A percentile compares a stretch with the other conserved stretches of the same genome.
These are phyloP conservation scores for Carex arenaria DNA, from an alignment of 202 grass and related monocot genomes.

Conservation along the genomic window DNA sequence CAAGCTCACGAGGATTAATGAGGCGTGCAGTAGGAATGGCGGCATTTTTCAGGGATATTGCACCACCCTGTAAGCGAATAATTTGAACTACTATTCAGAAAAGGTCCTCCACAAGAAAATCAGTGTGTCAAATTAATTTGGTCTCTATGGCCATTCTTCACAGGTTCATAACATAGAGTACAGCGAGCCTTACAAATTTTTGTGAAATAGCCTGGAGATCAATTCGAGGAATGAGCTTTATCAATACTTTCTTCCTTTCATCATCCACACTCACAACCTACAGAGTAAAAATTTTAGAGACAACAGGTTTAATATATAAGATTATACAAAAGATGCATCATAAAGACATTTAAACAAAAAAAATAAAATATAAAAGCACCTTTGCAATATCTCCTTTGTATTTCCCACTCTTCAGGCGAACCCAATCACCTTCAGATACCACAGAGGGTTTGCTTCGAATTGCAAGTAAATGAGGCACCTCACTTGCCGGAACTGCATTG, in stretches of 20 bases:
- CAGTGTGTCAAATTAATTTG: neutral
- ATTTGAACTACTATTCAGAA: conserved; percentile 15
- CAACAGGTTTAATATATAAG: neutral
- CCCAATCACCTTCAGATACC: conserved; percentile 75
- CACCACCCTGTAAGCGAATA: conserved; percentile 64
- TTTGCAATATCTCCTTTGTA: conserved; percentile 98
- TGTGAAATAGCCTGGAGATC: conserved; percentile 84
- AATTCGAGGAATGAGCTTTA: conserved; percentile 91
- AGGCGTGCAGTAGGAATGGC: conserved; percentile 60
- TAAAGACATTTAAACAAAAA: conserved; percentile 5
- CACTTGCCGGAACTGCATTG: conserved; percentile 61
- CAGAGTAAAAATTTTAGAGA: conserved; percentile 10
- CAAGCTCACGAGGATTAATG: conserved; percentile 85
- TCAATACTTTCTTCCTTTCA: conserved; percentile 63
- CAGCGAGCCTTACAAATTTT: conserved; percentile 73
- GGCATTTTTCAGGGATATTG: conserved; percentile 73
- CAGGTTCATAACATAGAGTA: neutral
- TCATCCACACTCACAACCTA: conserved; percentile 68
- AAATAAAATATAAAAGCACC: conserved; percentile 30
- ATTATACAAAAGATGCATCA: conserved; percentile 4
- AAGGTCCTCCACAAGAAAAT: conserved; percentile 19
- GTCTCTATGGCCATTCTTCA: neutral
- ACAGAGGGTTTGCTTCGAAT: conserved; percentile 58
- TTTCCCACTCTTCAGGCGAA: conserved; percentile 85
- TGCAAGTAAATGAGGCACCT: conserved; percentile 78